Conservation (phyloP, 306 rosid species). For the Lablab purpureus region DNA sequence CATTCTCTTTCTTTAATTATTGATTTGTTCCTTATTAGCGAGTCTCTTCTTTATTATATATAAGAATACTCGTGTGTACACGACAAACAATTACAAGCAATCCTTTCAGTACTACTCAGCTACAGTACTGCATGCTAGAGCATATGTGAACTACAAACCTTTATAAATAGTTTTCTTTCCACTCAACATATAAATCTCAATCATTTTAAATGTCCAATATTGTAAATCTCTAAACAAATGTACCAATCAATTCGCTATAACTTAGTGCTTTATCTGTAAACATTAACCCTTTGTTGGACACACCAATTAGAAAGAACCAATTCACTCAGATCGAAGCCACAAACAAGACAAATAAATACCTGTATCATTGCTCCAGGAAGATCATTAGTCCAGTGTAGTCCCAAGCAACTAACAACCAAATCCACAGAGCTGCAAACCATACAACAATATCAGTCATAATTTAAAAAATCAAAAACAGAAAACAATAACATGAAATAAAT, state of each 20-base stretch:
- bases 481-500: constrained; percentile 23
- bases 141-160: not conserved
- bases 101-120: not conserved
- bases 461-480: constrained; percentile 29
- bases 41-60: too few species aligned
- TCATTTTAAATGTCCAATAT: not conserved
- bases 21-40: too few species aligned
- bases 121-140: not conserved
- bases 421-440: constrained; percentile 78
- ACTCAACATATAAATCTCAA: not conserved
- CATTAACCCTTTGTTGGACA: constrained; percentile 4
- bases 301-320: not conserved
- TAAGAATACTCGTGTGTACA: too few species aligned
- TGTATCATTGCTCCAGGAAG: constrained; percentile 99
- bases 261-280: not conserved
- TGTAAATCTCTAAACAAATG: not conserved
- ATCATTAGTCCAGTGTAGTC: constrained; percentile 98
- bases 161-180: not conserved
- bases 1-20: too few species aligned
- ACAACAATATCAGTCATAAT: not conserved
- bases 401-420: constrained; percentile 91
- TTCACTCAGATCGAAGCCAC: not conserved
- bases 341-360: constrained; percentile 43
- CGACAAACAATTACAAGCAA: too few species aligned
- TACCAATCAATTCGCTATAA: not conserved